A percentile compares a stretch with the other conserved stretches of the same genome.
Conservation (phyloP, 2,329 filamentous ascomycete species). For the Orbilia blumenaviensis region DNA sequence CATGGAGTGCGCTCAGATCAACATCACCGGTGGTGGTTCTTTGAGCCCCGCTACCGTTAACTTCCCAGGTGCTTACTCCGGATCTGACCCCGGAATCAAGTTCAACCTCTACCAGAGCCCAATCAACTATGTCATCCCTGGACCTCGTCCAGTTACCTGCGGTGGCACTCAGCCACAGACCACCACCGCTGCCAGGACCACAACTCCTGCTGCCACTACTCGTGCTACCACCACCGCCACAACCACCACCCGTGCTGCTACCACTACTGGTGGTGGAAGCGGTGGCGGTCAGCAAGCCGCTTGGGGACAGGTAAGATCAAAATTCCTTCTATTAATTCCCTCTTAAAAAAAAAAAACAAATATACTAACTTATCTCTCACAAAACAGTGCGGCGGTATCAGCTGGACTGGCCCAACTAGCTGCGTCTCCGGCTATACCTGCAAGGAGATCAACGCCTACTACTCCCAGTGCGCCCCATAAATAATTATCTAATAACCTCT, state of each 20-base stretch:
- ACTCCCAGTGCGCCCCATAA: conserved; percentile 39
- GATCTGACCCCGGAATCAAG: conserved; percentile 54
- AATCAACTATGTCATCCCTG: conserved; percentile 62
- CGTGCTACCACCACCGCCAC: conserved; percentile 16
- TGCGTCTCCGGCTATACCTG: conserved; percentile 39
- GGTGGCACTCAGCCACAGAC: conserved; percentile 27
- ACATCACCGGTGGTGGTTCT: conserved; percentile 56
- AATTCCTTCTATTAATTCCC: not conserved
- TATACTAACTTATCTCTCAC: not conserved
- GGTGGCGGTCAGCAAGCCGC: not conserved
- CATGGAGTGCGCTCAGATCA: conserved; percentile 58
- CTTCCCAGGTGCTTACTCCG: conserved; percentile 57
- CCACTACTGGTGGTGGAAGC: not conserved
- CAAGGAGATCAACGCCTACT: conserved; percentile 33
- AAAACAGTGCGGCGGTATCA: conserved; percentile 41
- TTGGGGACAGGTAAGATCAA: conserved; percentile 32
- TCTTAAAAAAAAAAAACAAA: not conserved
- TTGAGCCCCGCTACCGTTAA: conserved; percentile 54
- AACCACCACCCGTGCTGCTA: conserved; percentile 18
- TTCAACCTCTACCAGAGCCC: conserved; percentile 56
- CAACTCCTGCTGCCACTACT: not conserved
- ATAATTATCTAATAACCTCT: no score
- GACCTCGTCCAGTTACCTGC: conserved; percentile 59
- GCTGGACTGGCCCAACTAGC: conserved; percentile 42
- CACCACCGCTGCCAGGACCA: conserved; percentile 4